Evolutionary conservation across 2,329 filamentous ascomycete genomes (phyloP).

Genomic region (Colletotrichum kahawae): DNA sequence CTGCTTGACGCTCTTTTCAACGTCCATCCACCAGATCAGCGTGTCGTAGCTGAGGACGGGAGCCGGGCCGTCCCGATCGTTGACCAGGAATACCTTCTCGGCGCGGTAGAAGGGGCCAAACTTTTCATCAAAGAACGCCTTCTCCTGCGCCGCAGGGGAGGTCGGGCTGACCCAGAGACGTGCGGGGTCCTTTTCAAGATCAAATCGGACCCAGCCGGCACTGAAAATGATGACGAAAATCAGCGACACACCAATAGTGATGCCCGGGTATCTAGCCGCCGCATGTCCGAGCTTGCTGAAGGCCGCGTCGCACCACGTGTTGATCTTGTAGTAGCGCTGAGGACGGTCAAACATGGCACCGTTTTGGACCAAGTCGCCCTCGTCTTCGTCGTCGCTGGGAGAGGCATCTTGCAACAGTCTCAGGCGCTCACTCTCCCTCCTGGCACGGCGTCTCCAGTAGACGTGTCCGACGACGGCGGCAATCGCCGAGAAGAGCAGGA

Average conservation of each 20-base stretch:
- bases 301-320: conserved; percentile 78
- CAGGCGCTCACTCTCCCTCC: conserved; percentile 80
- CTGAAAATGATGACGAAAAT: conserved; percentile 79
- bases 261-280: conserved; percentile 81
- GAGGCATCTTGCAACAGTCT: conserved; percentile 83
- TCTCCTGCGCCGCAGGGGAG: conserved; percentile 89
- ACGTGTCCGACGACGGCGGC: conserved; percentile 74
- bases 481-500: conserved; percentile 72
- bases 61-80: conserved; percentile 75
- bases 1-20: conserved; percentile 77
- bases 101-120: conserved; percentile 97
- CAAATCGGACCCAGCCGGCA: conserved; percentile 85
- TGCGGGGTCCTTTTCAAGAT: conserved; percentile 90
- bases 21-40: conserved; percentile 89
- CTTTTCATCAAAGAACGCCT: conserved; percentile 88
- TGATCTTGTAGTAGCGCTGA: conserved; percentile 80
- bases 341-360: conserved; percentile 80
- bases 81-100: conserved; percentile 92
- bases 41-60: conserved; percentile 90
- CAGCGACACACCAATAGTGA: conserved; percentile 81
- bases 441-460: conserved; percentile 74
- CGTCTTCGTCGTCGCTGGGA: conserved; percentile 91
- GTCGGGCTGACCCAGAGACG: conserved; percentile 96
- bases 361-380: conserved; percentile 81
- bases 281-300: conserved; percentile 82